phyloP scores from a whole-genome alignment of 768 basidiomycete species.

The Leccinum incarnatum region DNA sequence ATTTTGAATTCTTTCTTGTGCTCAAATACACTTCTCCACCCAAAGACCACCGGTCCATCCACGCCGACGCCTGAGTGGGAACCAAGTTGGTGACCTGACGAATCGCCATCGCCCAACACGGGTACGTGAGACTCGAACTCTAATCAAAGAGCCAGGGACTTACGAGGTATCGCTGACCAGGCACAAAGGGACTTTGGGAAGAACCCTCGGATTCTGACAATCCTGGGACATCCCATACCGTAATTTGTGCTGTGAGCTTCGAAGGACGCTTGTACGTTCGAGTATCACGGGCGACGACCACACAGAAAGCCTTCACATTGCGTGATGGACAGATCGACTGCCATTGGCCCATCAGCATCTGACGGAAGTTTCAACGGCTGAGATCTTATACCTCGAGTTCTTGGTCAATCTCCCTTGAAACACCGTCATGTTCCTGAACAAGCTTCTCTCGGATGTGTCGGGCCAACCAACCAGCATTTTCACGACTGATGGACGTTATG shows the following conservation, averaged over 20 bases:
- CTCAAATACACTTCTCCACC: slow-evolving; percentile 69
- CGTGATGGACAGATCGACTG: slow-evolving; percentile 69
- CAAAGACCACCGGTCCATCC: slow-evolving; percentile 58
- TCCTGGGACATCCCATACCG: slow-evolving; percentile 74
- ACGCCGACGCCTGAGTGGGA: slow-evolving; percentile 65
- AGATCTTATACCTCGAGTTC: slow-evolving; percentile 63
- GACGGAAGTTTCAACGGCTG: neutral
- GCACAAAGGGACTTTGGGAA: slow-evolving; percentile 48
- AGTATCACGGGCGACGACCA: slow-evolving; percentile 66
- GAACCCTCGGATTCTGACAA: slow-evolving; percentile 50
- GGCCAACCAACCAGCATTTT: slow-evolving; percentile 65
- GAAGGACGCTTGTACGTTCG: slow-evolving; percentile 49
- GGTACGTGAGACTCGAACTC: neutral
- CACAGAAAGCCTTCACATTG: slow-evolving; percentile 71
- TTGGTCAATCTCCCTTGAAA: slow-evolving; percentile 60
- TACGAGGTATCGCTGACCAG: slow-evolving; percentile 70
- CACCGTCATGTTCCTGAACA: slow-evolving; percentile 47
- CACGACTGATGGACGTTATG: slow-evolving; percentile 39
- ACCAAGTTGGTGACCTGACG: slow-evolving; percentile 57
- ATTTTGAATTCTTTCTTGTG: slow-evolving; percentile 63
- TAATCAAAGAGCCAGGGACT: slow-evolving; percentile 19
- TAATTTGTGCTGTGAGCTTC: slow-evolving; percentile 69
- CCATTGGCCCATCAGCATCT: slow-evolving; percentile 5
- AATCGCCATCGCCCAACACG: neutral
- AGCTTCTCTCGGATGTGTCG: slow-evolving; percentile 47